Evolutionary conservation across 352 stramenopile genomes (phyloP).

Genomic region (Globisporangium polare): DNA sequence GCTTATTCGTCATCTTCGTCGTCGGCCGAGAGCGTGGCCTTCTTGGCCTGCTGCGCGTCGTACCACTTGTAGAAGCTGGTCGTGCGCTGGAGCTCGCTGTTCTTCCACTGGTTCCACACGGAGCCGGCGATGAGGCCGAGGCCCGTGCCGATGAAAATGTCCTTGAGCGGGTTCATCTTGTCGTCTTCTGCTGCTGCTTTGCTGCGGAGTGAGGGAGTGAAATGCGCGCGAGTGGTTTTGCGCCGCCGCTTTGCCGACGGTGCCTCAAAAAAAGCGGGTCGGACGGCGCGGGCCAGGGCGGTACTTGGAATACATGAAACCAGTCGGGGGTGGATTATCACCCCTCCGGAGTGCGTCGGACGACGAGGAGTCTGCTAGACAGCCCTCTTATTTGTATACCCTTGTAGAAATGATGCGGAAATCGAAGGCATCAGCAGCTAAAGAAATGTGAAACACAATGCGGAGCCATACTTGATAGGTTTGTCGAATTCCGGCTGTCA

Average conservation of each 20-base stretch:
- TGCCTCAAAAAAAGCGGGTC: neutral
- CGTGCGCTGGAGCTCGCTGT: constrained; percentile 70
- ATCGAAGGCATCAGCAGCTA: no score
- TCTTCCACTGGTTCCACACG: constrained; percentile 69
- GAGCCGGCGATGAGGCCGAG: constrained; percentile 50
- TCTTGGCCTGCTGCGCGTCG: constrained; percentile 67
- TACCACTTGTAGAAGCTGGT: constrained; percentile 81
- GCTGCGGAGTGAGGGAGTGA: neutral
- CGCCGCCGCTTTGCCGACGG: neutral
- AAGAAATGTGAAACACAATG: no score
- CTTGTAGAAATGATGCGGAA: no score
- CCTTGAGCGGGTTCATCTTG: constrained; percentile 81
- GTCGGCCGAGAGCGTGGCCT: constrained; percentile 39
- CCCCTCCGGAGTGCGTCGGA: no score
- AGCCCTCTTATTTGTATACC: no score
- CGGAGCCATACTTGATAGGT: no score
- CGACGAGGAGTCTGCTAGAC: no score
- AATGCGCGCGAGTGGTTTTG: neutral
- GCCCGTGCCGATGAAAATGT: constrained; percentile 71
- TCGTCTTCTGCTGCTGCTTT: constrained; percentile 12
- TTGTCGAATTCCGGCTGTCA: no score
- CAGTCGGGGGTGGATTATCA: no score
- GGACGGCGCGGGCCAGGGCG: neutral
- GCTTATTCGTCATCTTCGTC: constrained; percentile 38
- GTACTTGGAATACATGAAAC: neutral